Percentiles rank a stretch among this genome's conserved stretches.
Conservation (phyloP, 139 green algal species). For the Coccomyxa sp. region DNA sequence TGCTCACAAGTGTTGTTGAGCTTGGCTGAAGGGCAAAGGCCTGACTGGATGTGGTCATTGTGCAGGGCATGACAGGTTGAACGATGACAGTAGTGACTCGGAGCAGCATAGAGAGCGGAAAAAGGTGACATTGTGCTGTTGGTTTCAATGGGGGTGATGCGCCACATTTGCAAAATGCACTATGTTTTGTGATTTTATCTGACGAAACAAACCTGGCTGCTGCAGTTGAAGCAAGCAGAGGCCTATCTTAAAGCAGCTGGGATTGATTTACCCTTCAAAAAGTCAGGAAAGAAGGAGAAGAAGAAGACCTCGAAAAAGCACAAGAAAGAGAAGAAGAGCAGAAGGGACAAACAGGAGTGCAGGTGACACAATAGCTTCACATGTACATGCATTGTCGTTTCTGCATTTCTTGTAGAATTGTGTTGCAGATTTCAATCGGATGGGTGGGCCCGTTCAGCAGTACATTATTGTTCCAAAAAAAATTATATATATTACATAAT, state of each 20-base stretch:
- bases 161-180: background rate
- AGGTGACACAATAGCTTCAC: too few relatives aligned
- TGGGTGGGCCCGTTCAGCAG: too few relatives aligned
- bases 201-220: background rate
- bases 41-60: background rate
- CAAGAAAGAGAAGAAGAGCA: conserved; percentile 22
- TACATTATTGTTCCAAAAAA: too few relatives aligned
- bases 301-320: conserved; percentile 16
- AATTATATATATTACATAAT: too few relatives aligned
- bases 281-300: conserved; percentile 5
- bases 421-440: too few relatives aligned
- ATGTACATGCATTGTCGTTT: too few relatives aligned
- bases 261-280: conserved; percentile 7
- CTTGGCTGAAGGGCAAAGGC: background rate
- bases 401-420: too few relatives aligned
- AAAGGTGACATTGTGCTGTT: background rate
- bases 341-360: conserved; percentile 12
- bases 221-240: conserved; percentile 33
- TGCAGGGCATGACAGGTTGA: background rate
- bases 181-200: background rate
- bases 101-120: background rate
- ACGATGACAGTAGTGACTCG: background rate
- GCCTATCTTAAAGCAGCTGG: conserved; percentile 34
- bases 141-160: background rate
- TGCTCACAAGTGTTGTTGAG: background rate